Evolutionary conservation across 2,329 filamentous ascomycete genomes (phyloP).

Genomic region (Sclerotinia nivalis): DNA sequence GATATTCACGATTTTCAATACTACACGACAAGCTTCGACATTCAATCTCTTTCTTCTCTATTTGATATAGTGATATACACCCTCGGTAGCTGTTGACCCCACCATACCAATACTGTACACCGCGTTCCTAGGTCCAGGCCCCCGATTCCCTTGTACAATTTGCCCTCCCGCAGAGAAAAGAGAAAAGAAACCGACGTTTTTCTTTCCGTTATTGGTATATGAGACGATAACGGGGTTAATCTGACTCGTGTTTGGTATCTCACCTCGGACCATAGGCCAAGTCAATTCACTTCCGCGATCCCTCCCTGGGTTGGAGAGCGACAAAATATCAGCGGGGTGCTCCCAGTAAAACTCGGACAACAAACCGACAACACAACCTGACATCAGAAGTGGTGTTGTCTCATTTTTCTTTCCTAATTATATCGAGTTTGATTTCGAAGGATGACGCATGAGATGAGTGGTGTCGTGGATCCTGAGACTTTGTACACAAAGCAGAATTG

Average conservation of each 20-base stretch:
- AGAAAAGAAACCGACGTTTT: not conserved
- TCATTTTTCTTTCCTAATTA: constrained; percentile 10
- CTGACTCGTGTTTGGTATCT: not conserved
- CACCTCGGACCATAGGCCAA: not conserved
- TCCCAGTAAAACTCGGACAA: constrained; percentile 19
- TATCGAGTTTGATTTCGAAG: constrained; percentile 22
- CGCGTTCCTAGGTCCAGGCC: constrained; percentile 17
- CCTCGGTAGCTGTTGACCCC: constrained; percentile 23
- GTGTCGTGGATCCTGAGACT: constrained; percentile 76
- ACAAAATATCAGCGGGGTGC: constrained; percentile 20
- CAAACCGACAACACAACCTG: constrained; percentile 17
- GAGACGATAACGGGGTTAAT: constrained; percentile 2
- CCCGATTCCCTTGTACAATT: constrained; percentile 16
- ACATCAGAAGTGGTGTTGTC: constrained; percentile 17
- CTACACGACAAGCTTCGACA: constrained; percentile 9
- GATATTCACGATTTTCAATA: constrained; percentile 1
- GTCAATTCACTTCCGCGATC: not conserved
- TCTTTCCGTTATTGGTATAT: not conserved
- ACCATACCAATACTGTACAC: constrained; percentile 23
- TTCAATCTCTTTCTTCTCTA: constrained; percentile 20
- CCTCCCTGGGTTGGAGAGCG: constrained; percentile 9
- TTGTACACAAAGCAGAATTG: constrained; percentile 92
- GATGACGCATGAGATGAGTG: constrained; percentile 45
- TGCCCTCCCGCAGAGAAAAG: not conserved
- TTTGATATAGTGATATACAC: constrained; percentile 22